Percentiles rank a stretch among this genome's conserved stretches.
phyloP scores from a whole-genome alignment of 2,329 filamentous ascomycete species.

The Cordyceps tenuipes region DNA sequence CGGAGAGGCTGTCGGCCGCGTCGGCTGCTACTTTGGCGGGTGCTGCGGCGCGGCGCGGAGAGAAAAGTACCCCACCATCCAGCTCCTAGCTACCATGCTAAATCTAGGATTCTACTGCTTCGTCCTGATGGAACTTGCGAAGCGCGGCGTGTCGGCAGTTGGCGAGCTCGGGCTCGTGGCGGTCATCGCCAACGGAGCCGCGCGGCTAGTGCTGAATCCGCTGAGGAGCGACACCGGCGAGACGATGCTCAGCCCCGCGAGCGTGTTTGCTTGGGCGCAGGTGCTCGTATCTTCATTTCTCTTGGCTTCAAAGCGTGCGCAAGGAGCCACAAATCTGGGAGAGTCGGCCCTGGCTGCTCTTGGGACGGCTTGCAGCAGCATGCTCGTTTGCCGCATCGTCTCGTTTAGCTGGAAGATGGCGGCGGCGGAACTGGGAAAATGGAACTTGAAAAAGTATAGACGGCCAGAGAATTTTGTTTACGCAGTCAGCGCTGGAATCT shows the following conservation, averaged over 20 bases:
- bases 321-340: neutral
- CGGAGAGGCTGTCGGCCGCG: conserved; percentile 9
- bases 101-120: neutral
- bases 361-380: neutral
- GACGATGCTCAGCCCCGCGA: neutral
- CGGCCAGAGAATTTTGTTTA: neutral
- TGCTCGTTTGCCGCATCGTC: neutral
- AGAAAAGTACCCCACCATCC: neutral
- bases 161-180: neutral
- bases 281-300: neutral
- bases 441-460: neutral
- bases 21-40: conserved; percentile 11
- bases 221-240: neutral
- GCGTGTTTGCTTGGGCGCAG: neutral
- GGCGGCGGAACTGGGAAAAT: neutral
- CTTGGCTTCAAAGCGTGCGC: neutral
- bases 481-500: neutral
- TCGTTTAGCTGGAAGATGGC: neutral
- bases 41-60: conserved; percentile 1
- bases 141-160: neutral
- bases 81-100: neutral
- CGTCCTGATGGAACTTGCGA: neutral
- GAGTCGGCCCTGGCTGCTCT: neutral
- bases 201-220: conserved; percentile 2
- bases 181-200: neutral